These are phyloP conservation scores for Stipa capillata DNA, from an alignment of 176 grass and related monocot genomes.

Conservation along the genomic window DNA sequence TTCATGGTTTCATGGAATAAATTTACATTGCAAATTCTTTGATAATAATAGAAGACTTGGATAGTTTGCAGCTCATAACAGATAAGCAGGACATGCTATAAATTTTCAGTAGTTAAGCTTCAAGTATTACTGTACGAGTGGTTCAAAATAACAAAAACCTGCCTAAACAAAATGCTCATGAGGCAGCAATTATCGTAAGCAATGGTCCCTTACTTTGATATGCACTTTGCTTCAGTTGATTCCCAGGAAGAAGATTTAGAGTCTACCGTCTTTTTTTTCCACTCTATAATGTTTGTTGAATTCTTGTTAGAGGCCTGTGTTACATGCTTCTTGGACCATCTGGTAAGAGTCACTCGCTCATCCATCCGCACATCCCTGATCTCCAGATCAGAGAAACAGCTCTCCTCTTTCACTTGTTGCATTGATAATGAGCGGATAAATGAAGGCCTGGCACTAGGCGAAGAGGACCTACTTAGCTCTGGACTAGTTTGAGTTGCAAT, in stretches of 20 bases:
- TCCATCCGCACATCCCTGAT: slow-evolving; percentile 86
- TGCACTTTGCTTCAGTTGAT: slow-evolving; percentile 44
- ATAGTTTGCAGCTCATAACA: not conserved
- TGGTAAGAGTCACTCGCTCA: slow-evolving; percentile 71
- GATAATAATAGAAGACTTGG: not conserved
- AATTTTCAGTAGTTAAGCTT: not conserved
- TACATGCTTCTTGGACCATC: slow-evolving; percentile 87
- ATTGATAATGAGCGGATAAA: slow-evolving; percentile 26
- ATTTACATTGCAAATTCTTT: not conserved
- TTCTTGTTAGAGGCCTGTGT: slow-evolving; percentile 39
- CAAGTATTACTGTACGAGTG: not conserved
- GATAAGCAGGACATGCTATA: not conserved
- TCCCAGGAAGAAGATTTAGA: slow-evolving; percentile 57
- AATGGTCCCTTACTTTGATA: slow-evolving; percentile 56
- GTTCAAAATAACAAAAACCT: not conserved
- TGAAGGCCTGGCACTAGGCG: slow-evolving; percentile 35
- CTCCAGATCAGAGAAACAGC: slow-evolving; percentile 63
- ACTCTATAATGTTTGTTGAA: slow-evolving; percentile 62
- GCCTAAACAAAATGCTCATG: not conserved
- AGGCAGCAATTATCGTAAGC: not conserved
- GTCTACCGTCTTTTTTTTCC: slow-evolving; percentile 63
- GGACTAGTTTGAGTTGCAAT: slow-evolving; percentile 88
- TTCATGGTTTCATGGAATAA: not conserved
- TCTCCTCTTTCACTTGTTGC: slow-evolving; percentile 42
- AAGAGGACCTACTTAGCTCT: slow-evolving; percentile 54